Base-by-base conservation (phyloP, 768 basidiomycete species). In the Tricholoma matsutake region DNA sequence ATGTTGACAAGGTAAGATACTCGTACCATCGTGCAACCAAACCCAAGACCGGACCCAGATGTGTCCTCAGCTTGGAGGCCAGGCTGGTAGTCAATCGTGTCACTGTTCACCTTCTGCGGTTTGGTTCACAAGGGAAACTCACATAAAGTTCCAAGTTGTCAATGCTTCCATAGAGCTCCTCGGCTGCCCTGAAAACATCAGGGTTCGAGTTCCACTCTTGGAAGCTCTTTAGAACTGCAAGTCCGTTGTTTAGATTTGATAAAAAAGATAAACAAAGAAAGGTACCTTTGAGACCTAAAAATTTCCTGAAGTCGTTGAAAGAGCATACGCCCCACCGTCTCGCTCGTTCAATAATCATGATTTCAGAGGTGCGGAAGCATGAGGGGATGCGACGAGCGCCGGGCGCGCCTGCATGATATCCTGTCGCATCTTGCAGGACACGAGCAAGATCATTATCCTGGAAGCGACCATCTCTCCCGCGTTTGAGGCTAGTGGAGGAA, bases 71-170 rank as follows among this genome's bases (percentile, higher is more conserved):
- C 64, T 34, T 61, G 59, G 1, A 69, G 58, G 18, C 68, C 68
- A 6, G 66, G 61, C 68, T 69, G 37, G 41, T 22, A 32, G 4
- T 25, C 25, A 29, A 28, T 4, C 39, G 20, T 20, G 11, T 10
- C 57, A 28, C 8, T 11, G 6, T 14, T 25, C 18, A 18, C 4
- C 22, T 58, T 37, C 32, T 49, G 20, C 14, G 29, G 14, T 3
- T 25, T 25, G 4, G 18, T 45, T 20, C 20, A 22, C n/a, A 45
- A 20, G 43, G 18, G 7, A 14, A 49, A 59, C 69, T 57, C n/a
- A 73, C 69, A 60, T 77, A 78, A 29, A 78, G 66, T 63, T 78
- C 77, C 31, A 78, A 64, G 28, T 72, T 71, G 57, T 77, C 71
- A 47, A 76, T 71, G 45, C 71, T 60, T 11, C 65, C 64, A 56